Base-by-base conservation (phyloP, 2,329 filamentous ascomycete genomes). In the Penicillium sumatraense region DNA sequence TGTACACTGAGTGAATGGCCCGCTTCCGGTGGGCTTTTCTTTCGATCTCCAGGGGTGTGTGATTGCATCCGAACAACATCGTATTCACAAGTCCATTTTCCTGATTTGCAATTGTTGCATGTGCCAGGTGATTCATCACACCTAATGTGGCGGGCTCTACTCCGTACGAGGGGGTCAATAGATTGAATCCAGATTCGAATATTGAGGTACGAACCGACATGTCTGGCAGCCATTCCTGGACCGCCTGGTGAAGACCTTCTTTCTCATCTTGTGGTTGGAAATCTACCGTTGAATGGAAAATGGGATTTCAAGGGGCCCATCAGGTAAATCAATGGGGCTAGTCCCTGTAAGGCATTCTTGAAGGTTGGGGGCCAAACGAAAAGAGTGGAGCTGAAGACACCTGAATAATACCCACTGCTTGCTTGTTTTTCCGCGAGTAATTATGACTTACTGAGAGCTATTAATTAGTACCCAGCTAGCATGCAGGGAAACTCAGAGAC, bases 31-130 rank as follows among this genome's bases (percentile, higher is more conserved):
- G 27, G 27, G 27, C 6, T 11, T 11, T 29, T 29, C 11, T 11
- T 29, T 11, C 27, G 36, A 50, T 9, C 5, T n/a, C 5, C 14
- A 27, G 20, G 11, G 38, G 44, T 13, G n/a, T 9, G 27, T 20
- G 16, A 16, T 33, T 18, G 16, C 18, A 60, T 48, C 2, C 56
- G 60, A 9, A 36, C 57, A n/a, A 40, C 42, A 26, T 62, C 57
- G 18, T 61, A 63, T n/a, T 56, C 55, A 18, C 60, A 63, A 45
- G 56, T 61, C 60, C 60, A 63, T 24, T 56, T 56, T 20, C 51
- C 49, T 10, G 27, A 42, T 14, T 16, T 31, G 31, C 56, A 61
- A 20, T 56, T 56, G 11, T 55, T 52, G 40, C 59, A 63, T 1
- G 44, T 44, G 6, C 44, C 49, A 18, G 57, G 57, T 1, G 59